These are phyloP conservation scores for Samsoniella hepiali DNA, from an alignment of 2,329 filamentous ascomycete genomes.

Conservation along the genomic window DNA sequence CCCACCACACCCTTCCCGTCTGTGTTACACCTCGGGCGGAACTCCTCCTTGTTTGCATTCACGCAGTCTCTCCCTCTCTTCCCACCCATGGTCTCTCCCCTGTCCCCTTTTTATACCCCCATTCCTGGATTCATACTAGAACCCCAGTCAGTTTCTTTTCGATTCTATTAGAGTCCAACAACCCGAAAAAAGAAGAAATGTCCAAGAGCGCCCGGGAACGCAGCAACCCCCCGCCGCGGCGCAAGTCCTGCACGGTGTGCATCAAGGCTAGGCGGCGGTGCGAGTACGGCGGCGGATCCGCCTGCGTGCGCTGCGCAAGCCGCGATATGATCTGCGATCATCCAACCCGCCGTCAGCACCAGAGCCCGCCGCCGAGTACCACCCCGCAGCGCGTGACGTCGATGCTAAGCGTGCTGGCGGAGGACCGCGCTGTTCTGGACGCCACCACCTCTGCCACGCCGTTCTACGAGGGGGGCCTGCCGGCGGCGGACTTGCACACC, in stretches of 20 bases:
- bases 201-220: slow-evolving; percentile 30
- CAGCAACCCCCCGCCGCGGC: slow-evolving; percentile 44
- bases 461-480: not conserved
- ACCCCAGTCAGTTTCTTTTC: not conserved
- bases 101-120: not conserved
- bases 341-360: not conserved
- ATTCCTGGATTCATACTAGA: not conserved
- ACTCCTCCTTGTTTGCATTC: not conserved
- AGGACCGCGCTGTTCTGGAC: not conserved
- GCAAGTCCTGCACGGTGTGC: slow-evolving; percentile 57
- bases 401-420: not conserved
- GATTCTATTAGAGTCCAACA: not conserved
- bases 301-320: slow-evolving; percentile 51
- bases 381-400: slow-evolving; percentile 6
- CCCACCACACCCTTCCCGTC: not conserved
- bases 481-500: not conserved
- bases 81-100: not conserved
- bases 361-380: not conserved
- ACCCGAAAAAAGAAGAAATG: slow-evolving; percentile 10
- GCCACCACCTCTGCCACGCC: too few species aligned
- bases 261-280: slow-evolving; percentile 56
- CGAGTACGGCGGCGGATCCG: slow-evolving; percentile 44
- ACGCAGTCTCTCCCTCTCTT: not conserved
- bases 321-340: slow-evolving; percentile 49
- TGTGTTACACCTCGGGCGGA: not conserved